Evolutionary conservation across 2,329 filamentous ascomycete species (phyloP).

Genomic region (Colletotrichum filicis): DNA sequence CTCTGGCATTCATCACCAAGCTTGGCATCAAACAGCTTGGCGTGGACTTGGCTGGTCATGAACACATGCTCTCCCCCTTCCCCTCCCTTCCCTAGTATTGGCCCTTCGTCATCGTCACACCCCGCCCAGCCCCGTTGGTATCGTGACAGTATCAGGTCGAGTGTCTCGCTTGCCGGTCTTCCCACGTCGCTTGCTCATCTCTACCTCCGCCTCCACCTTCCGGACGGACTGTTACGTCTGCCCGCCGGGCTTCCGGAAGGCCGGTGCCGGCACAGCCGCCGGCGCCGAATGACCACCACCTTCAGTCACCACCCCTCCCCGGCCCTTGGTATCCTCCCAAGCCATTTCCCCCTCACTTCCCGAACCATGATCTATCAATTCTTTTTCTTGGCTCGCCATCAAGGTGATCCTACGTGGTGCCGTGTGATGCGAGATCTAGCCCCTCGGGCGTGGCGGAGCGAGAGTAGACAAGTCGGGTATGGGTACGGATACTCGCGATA

Average conservation of each 20-base stretch:
- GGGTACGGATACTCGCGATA: neutral
- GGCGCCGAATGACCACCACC: constrained; percentile 21
- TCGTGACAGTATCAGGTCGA: neutral
- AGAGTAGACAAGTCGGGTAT: neutral
- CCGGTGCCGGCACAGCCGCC: constrained; percentile 21
- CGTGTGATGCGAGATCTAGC: neutral
- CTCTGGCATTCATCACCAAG: neutral
- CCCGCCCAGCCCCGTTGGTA: neutral
- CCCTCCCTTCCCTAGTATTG: neutral
- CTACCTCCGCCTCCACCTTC: constrained; percentile 1
- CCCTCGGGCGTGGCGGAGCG: neutral
- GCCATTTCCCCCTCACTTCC: neutral
- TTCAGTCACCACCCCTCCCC: neutral
- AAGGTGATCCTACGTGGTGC: neutral
- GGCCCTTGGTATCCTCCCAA: neutral
- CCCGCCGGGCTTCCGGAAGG: constrained; percentile 12
- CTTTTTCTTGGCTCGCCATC: neutral
- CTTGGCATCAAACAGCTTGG: neutral
- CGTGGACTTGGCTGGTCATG: neutral
- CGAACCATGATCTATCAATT: neutral
- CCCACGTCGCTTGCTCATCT: neutral
- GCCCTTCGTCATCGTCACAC: neutral
- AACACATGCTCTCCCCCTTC: neutral
- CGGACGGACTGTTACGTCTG: constrained; percentile 23
- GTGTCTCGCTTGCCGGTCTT: neutral